Evolutionary conservation across 768 basidiomycete species (phyloP), one percentile per base, ranked within the genome.

Genomic region (Xanthoconium purpureum): DNA sequence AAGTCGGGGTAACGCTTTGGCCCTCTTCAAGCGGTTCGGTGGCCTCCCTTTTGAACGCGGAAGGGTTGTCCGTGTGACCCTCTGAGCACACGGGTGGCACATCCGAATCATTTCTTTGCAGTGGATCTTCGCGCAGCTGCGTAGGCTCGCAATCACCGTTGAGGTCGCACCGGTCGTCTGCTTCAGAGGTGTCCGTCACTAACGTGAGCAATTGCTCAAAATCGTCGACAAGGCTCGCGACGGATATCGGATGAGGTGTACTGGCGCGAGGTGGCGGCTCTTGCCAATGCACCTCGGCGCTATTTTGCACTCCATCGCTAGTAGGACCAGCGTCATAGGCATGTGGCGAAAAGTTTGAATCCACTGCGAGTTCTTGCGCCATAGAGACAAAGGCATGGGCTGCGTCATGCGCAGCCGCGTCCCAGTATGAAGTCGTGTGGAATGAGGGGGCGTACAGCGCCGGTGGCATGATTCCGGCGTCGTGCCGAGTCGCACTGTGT

Each of bases 151-250:
- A 7, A 4, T 12, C 15, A 4, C 0, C 15, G 12, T 38, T 15
- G 5, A 36, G n/a, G 17, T 30, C n/a, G 6, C 24, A 33, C 36
- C 8, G 5, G 28, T 17, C n/a, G 20, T 32, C 53, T 48, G 28
- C 6, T 46, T 11, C 17, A 12, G 33, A 50, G n/a, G 40, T 32
- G 13, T 17, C 42, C 10, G 18, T 15, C 28, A 35, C 18, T 14
- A 56, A 40, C 18, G 28, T 60, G 33, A 64, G 43, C 6, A 32
- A 50, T 32, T 44, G 50, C 30, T 64, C 54, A 20, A 63, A 64
- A 1, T 50, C 54, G 14, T 53, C 40, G 10, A 52, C 45, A 13
- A 62, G 47, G 30, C 37, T 39, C 15, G 52, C 35, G 12, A 63
- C 7, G 30, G 53, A 52, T n/a, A 30, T 32, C 1, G 29, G 3